Percentiles rank a stretch among this genome's conserved stretches.
phyloP scores from a whole-genome alignment of 1,284 basidiomycete genomes.

The Inonotus obliquus region DNA sequence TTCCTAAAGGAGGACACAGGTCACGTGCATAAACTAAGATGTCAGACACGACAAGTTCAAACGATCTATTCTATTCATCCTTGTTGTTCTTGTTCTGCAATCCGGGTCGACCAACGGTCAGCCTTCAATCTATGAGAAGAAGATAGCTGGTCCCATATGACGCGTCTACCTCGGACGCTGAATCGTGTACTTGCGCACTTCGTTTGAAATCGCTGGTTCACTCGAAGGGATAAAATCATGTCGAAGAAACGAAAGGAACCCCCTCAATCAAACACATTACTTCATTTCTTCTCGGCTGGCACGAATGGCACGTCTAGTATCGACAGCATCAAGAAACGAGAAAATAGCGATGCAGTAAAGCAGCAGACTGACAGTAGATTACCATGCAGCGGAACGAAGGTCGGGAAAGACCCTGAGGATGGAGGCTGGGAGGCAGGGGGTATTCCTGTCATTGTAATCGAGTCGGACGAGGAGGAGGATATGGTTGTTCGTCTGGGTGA shows the following conservation, averaged over 20 bases:
- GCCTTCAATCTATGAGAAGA: no score
- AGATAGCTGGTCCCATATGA: no score
- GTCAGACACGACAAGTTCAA: no score
- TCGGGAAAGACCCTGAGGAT: slow-evolving; percentile 9
- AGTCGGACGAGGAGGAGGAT: slow-evolving; percentile 48
- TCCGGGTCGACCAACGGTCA: no score
- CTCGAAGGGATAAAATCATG: not conserved
- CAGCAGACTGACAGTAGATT: slow-evolving; percentile 10
- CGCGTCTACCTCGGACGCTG: no score
- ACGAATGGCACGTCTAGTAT: slow-evolving; percentile 10
- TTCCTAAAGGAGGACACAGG: no score
- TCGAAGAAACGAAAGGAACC: slow-evolving; percentile 40
- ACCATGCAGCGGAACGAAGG: not conserved
- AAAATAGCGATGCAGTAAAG: not conserved
- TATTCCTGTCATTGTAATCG: slow-evolving; percentile 53
- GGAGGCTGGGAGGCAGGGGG: slow-evolving; percentile 27
- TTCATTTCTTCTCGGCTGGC: slow-evolving; percentile 43
- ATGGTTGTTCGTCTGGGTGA: slow-evolving; percentile 13
- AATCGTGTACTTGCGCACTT: no score
- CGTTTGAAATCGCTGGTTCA: no score
- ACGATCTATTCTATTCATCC: no score
- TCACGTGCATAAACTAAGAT: no score
- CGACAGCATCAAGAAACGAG: slow-evolving; percentile 23
- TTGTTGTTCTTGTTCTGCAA: no score
- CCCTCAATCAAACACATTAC: slow-evolving; percentile 38